Evolutionary conservation across 2,329 filamentous ascomycete species (phyloP).

Genomic region (Teratosphaeria nubilosa): DNA sequence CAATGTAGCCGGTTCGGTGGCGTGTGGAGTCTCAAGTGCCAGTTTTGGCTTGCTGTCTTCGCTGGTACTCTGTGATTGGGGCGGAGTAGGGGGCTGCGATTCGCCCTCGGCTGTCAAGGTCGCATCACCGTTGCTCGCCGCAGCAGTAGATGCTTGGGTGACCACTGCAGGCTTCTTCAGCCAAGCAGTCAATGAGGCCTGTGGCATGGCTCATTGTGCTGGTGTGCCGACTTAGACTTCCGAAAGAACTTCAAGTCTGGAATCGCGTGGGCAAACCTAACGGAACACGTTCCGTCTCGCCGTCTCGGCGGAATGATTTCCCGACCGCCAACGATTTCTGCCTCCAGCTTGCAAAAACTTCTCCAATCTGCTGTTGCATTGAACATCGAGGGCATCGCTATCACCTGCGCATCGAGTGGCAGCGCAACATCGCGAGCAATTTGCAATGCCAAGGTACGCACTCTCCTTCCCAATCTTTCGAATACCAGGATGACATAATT

Average conservation of each 20-base stretch:
- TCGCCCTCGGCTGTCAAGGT: not conserved
- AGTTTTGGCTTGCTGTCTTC: not conserved
- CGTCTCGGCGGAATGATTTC: not conserved
- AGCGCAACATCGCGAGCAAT: not conserved
- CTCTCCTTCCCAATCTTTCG: not conserved
- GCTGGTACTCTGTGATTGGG: not conserved
- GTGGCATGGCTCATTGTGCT: constrained; percentile 27
- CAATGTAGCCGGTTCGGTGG: not conserved
- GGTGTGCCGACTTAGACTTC: not conserved
- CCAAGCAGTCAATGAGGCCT: constrained; percentile 39
- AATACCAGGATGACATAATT: constrained; percentile 77
- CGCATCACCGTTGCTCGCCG: not conserved
- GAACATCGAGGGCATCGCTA: no score
- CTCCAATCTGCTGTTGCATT: not conserved
- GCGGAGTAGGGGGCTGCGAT: not conserved
- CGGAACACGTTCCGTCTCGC: no score
- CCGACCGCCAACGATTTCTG: not conserved
- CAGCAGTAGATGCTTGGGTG: constrained; percentile 6
- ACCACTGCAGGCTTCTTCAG: constrained; percentile 31
- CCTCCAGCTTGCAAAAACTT: not conserved
- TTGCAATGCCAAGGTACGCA: not conserved
- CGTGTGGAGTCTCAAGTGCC: not conserved
- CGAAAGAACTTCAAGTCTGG: no score
- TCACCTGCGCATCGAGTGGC: not conserved
- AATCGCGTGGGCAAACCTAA: no score